Evolutionary conservation across 1,284 basidiomycete species (phyloP).

Genomic region (Crucibulum cyathiforme): DNA sequence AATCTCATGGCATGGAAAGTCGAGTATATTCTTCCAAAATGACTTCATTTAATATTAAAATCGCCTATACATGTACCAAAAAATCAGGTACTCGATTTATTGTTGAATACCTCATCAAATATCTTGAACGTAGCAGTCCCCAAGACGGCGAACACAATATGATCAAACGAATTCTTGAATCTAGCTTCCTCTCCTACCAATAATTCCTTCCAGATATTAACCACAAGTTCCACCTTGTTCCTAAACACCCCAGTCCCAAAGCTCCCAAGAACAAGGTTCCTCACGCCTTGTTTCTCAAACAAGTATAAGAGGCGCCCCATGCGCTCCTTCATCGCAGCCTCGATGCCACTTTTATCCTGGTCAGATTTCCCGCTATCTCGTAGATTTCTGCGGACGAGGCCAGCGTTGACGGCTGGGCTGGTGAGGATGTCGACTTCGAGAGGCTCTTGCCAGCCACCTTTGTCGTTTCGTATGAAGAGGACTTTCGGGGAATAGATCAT

Average conservation of each 20-base stretch:
- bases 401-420: constrained; percentile 73
- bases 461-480: constrained; percentile 61
- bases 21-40: neutral
- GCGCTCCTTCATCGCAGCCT: constrained; percentile 65
- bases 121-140: constrained; percentile 37
- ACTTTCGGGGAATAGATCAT: constrained; percentile 72
- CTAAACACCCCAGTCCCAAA: constrained; percentile 78
- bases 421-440: constrained; percentile 66
- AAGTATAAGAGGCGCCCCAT: constrained; percentile 70
- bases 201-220: constrained; percentile 65
- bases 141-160: constrained; percentile 68
- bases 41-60: neutral
- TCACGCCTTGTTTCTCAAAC: constrained; percentile 64
- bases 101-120: constrained; percentile 18
- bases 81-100: neutral
- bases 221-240: constrained; percentile 63
- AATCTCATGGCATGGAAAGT: too few relatives aligned
- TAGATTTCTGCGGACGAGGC: constrained; percentile 51
- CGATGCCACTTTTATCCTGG: constrained; percentile 54
- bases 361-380: constrained; percentile 33
- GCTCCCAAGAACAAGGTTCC: constrained; percentile 68
- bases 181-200: constrained; percentile 52
- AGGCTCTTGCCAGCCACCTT: constrained; percentile 58
- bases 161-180: constrained; percentile 63
- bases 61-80: neutral